Conservation (phyloP, 208 protist species). For the Trypanosoma avium region DNA sequence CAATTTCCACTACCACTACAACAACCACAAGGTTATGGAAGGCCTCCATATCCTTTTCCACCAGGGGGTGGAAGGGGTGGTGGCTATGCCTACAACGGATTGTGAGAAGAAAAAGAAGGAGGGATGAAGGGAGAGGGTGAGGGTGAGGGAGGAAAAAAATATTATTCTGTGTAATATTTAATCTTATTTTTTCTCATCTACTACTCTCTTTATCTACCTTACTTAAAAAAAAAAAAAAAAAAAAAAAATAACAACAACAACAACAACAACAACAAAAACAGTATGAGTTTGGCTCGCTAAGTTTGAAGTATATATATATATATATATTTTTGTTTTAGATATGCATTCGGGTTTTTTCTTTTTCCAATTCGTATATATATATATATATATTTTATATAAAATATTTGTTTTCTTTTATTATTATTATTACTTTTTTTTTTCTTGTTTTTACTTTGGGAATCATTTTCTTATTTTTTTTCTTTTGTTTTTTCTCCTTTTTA, state of each 20-base stretch:
- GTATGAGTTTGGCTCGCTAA: not conserved
- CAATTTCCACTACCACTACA: not conserved
- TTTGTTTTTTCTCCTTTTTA: not conserved
- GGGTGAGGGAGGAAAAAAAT: too few relatives aligned
- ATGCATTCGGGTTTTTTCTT: slow-evolving; percentile 13
- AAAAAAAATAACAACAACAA: not conserved
- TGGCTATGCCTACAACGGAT: too few relatives aligned
- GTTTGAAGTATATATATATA: too few relatives aligned
- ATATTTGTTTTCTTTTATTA: not conserved
- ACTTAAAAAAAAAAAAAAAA: not conserved
- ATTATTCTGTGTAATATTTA: too few relatives aligned
- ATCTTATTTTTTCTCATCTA: too few relatives aligned
- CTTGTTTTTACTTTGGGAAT: not conserved
- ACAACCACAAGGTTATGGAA: not conserved
- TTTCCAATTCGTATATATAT: too few relatives aligned
- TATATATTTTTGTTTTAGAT: not conserved
- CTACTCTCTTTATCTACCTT: not conserved
- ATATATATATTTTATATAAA: not conserved
- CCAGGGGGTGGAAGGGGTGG: too few relatives aligned
- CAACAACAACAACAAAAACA: not conserved
- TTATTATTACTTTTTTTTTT: slow-evolving; percentile 11
- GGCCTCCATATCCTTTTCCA: not conserved
- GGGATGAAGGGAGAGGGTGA: too few relatives aligned
- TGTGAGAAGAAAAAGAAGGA: too few relatives aligned
- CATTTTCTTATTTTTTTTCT: not conserved